These are phyloP conservation scores for Ogataea pignaliae DNA, from an alignment of 805 yeast species.

Conservation along the genomic window DNA sequence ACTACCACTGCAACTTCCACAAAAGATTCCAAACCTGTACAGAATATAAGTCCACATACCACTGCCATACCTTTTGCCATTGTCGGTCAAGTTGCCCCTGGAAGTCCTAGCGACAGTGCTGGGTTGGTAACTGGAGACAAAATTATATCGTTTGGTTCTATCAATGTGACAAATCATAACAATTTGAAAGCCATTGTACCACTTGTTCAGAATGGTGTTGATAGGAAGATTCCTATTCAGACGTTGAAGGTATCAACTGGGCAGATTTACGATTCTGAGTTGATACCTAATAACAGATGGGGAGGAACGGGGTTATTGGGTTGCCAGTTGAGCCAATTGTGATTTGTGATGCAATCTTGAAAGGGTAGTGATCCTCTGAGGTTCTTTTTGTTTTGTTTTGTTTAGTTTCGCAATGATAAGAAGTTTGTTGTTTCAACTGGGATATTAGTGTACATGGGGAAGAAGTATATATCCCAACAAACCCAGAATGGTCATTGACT, in stretches of 20 bases:
- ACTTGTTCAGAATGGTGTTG: slow-evolving; percentile 34
- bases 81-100: slow-evolving; percentile 43
- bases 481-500: no score
- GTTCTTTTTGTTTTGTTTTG: no score
- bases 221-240: slow-evolving; percentile 17
- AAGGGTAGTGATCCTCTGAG: no score
- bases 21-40: not conserved
- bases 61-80: slow-evolving; percentile 48
- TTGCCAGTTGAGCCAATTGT: slow-evolving; percentile 49
- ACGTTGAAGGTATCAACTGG: slow-evolving; percentile 19
- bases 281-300: slow-evolving; percentile 54
- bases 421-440: no score
- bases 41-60: not conserved
- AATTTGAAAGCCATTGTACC: slow-evolving; percentile 41
- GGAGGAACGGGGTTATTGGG: slow-evolving; percentile 67
- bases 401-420: no score
- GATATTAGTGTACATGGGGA: no score
- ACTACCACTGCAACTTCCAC: not conserved
- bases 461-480: no score
- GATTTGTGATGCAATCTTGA: slow-evolving; percentile 27
- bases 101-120: slow-evolving; percentile 53
- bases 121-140: slow-evolving; percentile 53
- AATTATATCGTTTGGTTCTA: slow-evolving; percentile 48
- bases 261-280: slow-evolving; percentile 20
- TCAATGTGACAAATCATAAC: slow-evolving; percentile 49